Percentiles rank a stretch among this genome's conserved stretches.
Conservation (phyloP, 2,329 filamentous ascomycete species). For the Alternaria sp. region DNA sequence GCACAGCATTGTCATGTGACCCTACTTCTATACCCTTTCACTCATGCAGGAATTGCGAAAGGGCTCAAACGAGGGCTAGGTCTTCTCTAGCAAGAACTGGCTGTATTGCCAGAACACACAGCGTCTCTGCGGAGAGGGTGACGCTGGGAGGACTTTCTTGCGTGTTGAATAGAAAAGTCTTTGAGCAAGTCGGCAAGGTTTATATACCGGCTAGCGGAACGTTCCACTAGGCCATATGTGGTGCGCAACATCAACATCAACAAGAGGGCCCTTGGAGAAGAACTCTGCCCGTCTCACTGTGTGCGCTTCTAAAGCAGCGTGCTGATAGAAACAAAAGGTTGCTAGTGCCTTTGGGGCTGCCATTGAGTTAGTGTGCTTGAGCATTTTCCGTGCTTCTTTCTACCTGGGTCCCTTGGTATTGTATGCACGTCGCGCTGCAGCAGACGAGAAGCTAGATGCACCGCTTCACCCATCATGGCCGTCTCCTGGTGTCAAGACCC, state of each 20-base stretch:
- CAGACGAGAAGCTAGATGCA: constrained; percentile 37
- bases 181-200: constrained; percentile 6
- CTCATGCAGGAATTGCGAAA: constrained; percentile 42
- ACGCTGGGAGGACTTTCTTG: constrained; percentile 48
- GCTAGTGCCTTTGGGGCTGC: not conserved
- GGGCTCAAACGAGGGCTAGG: constrained; percentile 50
- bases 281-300: not conserved
- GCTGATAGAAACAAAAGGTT: not conserved
- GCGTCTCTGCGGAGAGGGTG: constrained; percentile 35
- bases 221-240: not conserved
- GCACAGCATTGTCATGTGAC: constrained; percentile 28
- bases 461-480: constrained; percentile 46
- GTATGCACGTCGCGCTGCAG: constrained; percentile 18
- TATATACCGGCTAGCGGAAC: not conserved
- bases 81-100: constrained; percentile 47
- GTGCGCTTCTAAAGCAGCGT: not conserved
- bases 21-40: constrained; percentile 45
- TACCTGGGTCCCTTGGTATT: not conserved
- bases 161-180: constrained; percentile 31
- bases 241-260: not conserved
- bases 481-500: constrained; percentile 17
- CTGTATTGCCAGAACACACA: constrained; percentile 45
- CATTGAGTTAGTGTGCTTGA: not conserved
- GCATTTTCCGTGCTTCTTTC: constrained; percentile 14
- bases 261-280: not conserved